These are phyloP conservation scores for Eragrostis tef DNA, from an alignment of 202 grass and related monocot genomes.

Conservation along the genomic window DNA sequence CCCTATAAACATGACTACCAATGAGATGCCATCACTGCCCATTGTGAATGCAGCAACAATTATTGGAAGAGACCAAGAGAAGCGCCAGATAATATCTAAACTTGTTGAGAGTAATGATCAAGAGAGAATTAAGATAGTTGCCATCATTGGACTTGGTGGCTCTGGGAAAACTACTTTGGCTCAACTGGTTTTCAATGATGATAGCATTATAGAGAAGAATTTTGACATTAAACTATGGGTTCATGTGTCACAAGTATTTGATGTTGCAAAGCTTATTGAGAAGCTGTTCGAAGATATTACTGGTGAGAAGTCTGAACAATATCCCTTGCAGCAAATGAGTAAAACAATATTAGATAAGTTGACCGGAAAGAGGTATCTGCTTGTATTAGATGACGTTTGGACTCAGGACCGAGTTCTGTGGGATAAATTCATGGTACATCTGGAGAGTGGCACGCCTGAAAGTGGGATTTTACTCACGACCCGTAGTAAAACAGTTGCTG, in stretches of 20 bases:
- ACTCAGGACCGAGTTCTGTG: not conserved
- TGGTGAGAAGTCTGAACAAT: not conserved
- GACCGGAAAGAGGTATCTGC: not conserved
- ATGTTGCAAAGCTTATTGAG: not conserved
- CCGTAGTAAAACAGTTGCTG: not conserved
- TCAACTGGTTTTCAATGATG: not conserved
- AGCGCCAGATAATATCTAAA: not conserved
- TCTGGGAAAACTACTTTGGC: constrained; percentile 25
- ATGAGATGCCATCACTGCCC: not conserved
- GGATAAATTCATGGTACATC: not conserved
- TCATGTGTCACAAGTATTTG: constrained; percentile 12
- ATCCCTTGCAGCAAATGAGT: rapidly evolving
- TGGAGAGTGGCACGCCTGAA: not conserved
- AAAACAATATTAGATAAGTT: not conserved
- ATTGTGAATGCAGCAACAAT: not conserved
- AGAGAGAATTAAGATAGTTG: not conserved
- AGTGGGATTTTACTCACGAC: constrained; percentile 39
- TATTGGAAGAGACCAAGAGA: not conserved
- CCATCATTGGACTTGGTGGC: not conserved
- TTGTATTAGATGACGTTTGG: constrained; percentile 46
- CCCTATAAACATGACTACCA: too few relatives aligned
- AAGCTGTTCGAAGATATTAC: not conserved
- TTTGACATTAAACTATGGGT: not conserved
- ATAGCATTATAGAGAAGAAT: not conserved
- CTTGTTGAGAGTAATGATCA: not conserved